Percentiles rank a stretch among this genome's conserved stretches.
phyloP scores from a whole-genome alignment of 2,329 filamentous ascomycete species.

The Fusarium ambrosium region DNA sequence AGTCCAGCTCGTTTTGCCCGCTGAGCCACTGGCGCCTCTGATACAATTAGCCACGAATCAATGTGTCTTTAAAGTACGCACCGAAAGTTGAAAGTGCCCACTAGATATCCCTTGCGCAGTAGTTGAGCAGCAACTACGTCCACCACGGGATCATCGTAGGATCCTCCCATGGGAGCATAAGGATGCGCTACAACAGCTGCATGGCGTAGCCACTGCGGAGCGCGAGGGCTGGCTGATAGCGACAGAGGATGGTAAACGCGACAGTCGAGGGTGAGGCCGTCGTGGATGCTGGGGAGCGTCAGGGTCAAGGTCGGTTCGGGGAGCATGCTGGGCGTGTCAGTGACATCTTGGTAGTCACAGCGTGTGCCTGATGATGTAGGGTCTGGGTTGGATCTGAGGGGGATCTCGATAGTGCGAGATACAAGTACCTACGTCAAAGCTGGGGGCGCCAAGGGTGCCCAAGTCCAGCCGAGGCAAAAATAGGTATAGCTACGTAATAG shows the following conservation, averaged over 20 bases:
- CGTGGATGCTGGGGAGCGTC: conserved; percentile 86
- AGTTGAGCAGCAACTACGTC: conserved; percentile 74
- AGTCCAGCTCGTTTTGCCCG: conserved; percentile 89
- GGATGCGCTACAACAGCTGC: conserved; percentile 85
- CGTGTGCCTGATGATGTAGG: neutral
- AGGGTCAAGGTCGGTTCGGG: conserved; percentile 74
- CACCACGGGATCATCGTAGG: conserved; percentile 86
- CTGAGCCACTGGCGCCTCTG: conserved; percentile 82
- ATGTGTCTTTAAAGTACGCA: conserved; percentile 54
- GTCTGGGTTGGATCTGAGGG: neutral
- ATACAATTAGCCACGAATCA: conserved; percentile 18
- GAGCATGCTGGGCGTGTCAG: conserved; percentile 59
- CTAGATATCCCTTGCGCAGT: conserved; percentile 78
- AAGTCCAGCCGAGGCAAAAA: conserved; percentile 16
- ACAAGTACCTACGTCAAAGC: conserved; percentile 29
- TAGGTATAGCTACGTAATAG: conserved; percentile 16
- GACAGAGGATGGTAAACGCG: conserved; percentile 81
- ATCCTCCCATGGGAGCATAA: conserved; percentile 89
- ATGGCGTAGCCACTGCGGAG: conserved; percentile 61
- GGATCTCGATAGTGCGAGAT: conserved; percentile 4
- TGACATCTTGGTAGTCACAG: conserved; percentile 27
- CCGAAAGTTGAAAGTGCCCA: conserved; percentile 95
- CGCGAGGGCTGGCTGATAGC: conserved; percentile 50
- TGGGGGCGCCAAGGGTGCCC: conserved; percentile 23
- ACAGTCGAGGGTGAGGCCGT: conserved; percentile 81